phyloP scores from a whole-genome alignment of 805 yeast species.

The Kazachstania africana region DNA sequence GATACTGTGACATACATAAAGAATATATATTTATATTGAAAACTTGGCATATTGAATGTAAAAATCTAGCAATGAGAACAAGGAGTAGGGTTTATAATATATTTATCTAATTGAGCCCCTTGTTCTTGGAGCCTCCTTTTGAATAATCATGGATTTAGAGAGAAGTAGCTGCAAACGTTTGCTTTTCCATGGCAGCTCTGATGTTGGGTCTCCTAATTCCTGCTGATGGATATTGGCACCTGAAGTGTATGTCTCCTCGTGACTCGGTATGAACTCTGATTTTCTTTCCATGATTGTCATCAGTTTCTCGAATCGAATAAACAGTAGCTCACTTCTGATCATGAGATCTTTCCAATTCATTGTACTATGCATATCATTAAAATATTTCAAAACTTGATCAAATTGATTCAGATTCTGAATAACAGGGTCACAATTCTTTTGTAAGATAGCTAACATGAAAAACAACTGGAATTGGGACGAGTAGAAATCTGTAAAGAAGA shows the following conservation, averaged over 20 bases:
- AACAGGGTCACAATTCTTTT: conserved; percentile 72
- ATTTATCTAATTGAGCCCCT: conserved; percentile 4
- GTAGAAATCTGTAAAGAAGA: conserved; percentile 77
- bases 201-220: background rate
- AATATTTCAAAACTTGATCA: conserved; percentile 85
- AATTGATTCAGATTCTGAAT: conserved; percentile 62
- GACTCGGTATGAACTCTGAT: conserved; percentile 9
- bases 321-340: conserved; percentile 75
- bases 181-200: conserved; percentile 10
- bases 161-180: conserved; percentile 43
- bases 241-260: background rate
- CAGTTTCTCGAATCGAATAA: conserved; percentile 68
- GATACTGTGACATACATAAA: no score
- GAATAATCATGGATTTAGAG: conserved; percentile 48
- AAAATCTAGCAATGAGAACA: no score
- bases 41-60: no score
- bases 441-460: conserved; percentile 78
- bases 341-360: conserved; percentile 66
- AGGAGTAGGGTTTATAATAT: no score
- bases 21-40: no score
- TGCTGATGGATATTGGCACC: background rate
- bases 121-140: conserved; percentile 37
- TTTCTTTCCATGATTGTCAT: conserved; percentile 65
- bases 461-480: conserved; percentile 82
- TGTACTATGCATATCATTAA: conserved; percentile 77